phyloP scores from a whole-genome alignment of 1,139 yeast genomes.

The Taphrina communis region DNA sequence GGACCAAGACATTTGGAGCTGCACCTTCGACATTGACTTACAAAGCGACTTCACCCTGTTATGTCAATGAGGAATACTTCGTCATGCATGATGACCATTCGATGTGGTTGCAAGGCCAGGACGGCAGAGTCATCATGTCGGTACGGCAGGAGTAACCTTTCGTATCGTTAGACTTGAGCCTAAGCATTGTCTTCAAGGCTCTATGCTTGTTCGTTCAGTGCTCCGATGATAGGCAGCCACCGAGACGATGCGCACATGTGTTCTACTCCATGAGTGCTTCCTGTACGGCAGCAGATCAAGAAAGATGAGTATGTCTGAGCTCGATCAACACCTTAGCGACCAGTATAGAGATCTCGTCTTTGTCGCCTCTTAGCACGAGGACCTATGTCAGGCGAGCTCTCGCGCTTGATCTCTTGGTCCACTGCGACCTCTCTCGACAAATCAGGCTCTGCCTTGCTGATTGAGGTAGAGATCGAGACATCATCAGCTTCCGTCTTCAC shows the following conservation, averaged over 20 bases:
- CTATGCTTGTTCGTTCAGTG: too few relatives aligned
- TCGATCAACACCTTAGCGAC: neutral
- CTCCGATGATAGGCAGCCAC: too few relatives aligned
- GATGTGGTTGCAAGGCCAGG: neutral
- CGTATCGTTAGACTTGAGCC: too few relatives aligned
- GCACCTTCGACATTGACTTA: slow-evolving; percentile 7
- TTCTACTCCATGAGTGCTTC: too few relatives aligned
- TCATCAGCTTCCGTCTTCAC: neutral
- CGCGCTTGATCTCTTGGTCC: neutral
- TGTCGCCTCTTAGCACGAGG: slow-evolving; percentile 2
- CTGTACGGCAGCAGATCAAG: too few relatives aligned
- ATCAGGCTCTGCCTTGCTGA: neutral
- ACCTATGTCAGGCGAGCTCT: neutral
- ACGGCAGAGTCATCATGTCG: slow-evolving; percentile 17
- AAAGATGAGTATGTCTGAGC: neutral
- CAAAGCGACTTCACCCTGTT: slow-evolving; percentile 27
- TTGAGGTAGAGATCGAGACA: neutral
- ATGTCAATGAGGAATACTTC: slow-evolving; percentile 22
- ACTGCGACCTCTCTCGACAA: neutral
- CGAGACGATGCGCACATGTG: too few relatives aligned
- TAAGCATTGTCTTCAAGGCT: too few relatives aligned
- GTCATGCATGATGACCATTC: slow-evolving; percentile 4
- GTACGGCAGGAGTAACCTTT: slow-evolving; percentile 7
- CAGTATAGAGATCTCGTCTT: neutral
- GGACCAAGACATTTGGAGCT: neutral